Conservation (phyloP, 495 filamentous ascomycete species). For the Podospora pseudoanserina region DNA sequence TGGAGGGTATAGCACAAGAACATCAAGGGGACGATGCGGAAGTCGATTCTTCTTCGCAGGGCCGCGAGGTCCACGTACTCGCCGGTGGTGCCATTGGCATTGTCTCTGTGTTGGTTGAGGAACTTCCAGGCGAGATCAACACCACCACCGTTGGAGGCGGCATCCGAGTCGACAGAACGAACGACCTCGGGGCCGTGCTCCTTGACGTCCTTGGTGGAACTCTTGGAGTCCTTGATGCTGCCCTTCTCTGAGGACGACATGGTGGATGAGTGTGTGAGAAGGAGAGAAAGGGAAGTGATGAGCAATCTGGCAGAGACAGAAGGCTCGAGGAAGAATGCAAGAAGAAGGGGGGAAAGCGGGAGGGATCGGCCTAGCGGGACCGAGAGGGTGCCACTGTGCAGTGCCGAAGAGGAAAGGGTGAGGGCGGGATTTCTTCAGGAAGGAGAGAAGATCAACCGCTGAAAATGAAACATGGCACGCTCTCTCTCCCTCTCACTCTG, state of each 20-base stretch:
- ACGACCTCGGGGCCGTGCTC: conserved; percentile 2
- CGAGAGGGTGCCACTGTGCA: conserved; percentile 15
- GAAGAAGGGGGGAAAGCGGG: conserved; percentile 4
- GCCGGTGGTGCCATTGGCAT: conserved; percentile 10
- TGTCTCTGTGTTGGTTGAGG: conserved; percentile 33
- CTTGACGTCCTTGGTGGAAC: background rate
- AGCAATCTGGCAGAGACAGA: background rate
- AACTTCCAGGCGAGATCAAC: conserved; percentile 37
- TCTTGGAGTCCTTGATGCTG: conserved; percentile 8
- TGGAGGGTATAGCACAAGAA: conserved; percentile 61
- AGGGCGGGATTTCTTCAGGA: conserved; percentile 8
- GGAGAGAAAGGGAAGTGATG: background rate
- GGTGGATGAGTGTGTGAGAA: background rate
- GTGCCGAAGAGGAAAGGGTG: conserved; percentile 13
- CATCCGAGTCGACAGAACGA: background rate
- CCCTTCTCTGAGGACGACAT: conserved; percentile 22
- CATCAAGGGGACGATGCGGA: conserved; percentile 47
- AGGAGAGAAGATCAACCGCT: conserved; percentile 12
- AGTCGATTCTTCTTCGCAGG: conserved; percentile 38
- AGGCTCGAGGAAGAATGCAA: background rate
- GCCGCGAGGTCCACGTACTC: conserved; percentile 23
- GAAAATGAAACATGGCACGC: conserved; percentile 17
- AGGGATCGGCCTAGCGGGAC: conserved; percentile 5
- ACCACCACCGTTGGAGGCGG: conserved; percentile 6
- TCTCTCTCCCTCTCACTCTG: no score